Conservation (phyloP, 1,284 basidiomycete genomes). For the Grifola frondosa region DNA sequence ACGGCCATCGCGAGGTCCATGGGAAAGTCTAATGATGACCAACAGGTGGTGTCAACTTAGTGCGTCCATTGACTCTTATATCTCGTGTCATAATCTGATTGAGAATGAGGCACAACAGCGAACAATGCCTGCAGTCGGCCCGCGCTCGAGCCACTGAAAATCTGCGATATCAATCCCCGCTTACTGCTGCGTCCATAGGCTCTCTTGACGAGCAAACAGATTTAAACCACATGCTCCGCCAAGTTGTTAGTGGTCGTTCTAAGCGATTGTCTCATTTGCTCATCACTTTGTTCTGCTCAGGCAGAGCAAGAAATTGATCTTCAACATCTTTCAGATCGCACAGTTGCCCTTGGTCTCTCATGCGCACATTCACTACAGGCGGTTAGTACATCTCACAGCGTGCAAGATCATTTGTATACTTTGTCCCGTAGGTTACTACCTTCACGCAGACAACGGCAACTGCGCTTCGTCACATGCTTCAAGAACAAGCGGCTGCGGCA, state of each 20-base stretch:
- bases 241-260: constrained; percentile 3
- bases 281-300: neutral
- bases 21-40: neutral
- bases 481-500: constrained; percentile 6
- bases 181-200: neutral
- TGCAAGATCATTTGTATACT: neutral
- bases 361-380: constrained; percentile 13
- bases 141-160: constrained; percentile 4
- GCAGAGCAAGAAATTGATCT: constrained; percentile 13
- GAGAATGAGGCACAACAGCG: constrained; percentile 1
- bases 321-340: constrained; percentile 12
- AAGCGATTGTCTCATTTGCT: too few relatives aligned
- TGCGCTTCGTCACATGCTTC: constrained; percentile 11
- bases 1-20: constrained; percentile 6
- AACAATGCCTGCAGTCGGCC: constrained; percentile 1
- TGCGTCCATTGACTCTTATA: neutral
- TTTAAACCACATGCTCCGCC: neutral
- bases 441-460: constrained; percentile 13
- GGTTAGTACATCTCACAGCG: constrained; percentile 3
- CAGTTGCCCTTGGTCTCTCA: constrained; percentile 11
- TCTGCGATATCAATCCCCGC: constrained; percentile 13
- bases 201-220: neutral
- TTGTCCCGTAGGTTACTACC: neutral
- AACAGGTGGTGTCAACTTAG: constrained; percentile 4
- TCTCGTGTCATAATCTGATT: neutral